These are phyloP conservation scores for Adansonia gregorii DNA, from an alignment of 441 rosid genomes.

Conservation along the genomic window DNA sequence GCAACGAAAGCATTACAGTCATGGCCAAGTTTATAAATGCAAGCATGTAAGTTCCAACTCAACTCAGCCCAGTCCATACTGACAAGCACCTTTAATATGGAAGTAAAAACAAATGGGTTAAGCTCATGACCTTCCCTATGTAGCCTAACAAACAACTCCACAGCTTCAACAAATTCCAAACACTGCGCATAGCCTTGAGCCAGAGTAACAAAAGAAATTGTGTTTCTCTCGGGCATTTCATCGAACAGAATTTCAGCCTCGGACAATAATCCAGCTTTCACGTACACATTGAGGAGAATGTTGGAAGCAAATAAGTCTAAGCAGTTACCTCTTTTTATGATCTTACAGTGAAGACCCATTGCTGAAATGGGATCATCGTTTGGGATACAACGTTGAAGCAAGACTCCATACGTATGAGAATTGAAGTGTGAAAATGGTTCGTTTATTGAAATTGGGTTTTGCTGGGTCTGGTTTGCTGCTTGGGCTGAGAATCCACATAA, in stretches of 20 bases:
- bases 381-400: conserved; percentile 69
- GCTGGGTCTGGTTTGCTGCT: conserved; percentile 29
- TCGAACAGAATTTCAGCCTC: conserved; percentile 69
- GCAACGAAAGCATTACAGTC: conserved; percentile 68
- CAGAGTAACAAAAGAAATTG: conserved; percentile 70
- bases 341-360: conserved; percentile 58
- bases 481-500: conserved; percentile 37
- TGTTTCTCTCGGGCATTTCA: conserved; percentile 71
- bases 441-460: conserved; percentile 23
- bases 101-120: conserved; percentile 76
- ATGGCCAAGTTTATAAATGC: conserved; percentile 74
- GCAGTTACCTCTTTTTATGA: conserved; percentile 70
- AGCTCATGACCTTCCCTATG: conserved; percentile 80
- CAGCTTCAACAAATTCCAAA: conserved; percentile 43
- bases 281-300: conserved; percentile 62
- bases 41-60: conserved; percentile 58
- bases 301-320: conserved; percentile 73
- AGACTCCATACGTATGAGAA: conserved; percentile 50
- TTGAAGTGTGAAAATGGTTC: conserved; percentile 34
- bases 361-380: conserved; percentile 47
- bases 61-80: conserved; percentile 55
- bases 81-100: conserved; percentile 67
- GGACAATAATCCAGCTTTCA: conserved; percentile 35
- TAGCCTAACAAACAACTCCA: conserved; percentile 52
- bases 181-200: conserved; percentile 50